Evolutionary conservation across 169 alveolate species (phyloP), one percentile per base, ranked within the genome.

Genomic region (Condylostoma magnum): DNA sequence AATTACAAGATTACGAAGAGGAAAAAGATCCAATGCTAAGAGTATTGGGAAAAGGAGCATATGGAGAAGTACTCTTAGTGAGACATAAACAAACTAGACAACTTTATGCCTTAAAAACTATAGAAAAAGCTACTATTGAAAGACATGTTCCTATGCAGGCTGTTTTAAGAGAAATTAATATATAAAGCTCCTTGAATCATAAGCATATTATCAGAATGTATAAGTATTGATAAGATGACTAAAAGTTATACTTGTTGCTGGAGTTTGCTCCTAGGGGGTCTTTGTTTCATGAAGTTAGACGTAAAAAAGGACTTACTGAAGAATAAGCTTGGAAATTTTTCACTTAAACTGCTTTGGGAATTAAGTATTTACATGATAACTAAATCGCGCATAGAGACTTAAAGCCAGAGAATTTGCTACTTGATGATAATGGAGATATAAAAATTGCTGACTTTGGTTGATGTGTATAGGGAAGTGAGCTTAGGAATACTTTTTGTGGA

Each of bases 381-480:
- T 69, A 79, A 18, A 65, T 79, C 22, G 77, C 76, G 30, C 93
- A 85, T 60, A 52, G 93, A 57, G 93, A 89, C 56, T 75, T 89
- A 20, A 89, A 85, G 46, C 93, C 93, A 5, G 93, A 89, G 74
- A 89, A 85, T 70, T 83, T 85, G 48, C 71, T 85, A 44, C 20
- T 86, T 33, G 77, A 51, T 31, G 79, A 72, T 22, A 58, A 77
- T 36, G 60, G 51, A 27, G 28, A 68, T 18, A 66, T 84, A 6
- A 90, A 90, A 68, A 74, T 90, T 22, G 75, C 88, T 36, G 95
- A 90, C 72, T 90, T 86, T 66, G 95, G 95, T 8, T 90, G 95
- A 88, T 79, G 83, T 12, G 68, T 79, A n/a, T 37, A 77, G 3
- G 55, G 80, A 18, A 56, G 76, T 47, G 77, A 60, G 51, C 18